A percentile compares a stretch with the other conserved stretches of the same genome.
Evolutionary conservation across 2,329 filamentous ascomycete genomes (phyloP).

Genomic region (Ophidiomyces ophidiicola): DNA sequence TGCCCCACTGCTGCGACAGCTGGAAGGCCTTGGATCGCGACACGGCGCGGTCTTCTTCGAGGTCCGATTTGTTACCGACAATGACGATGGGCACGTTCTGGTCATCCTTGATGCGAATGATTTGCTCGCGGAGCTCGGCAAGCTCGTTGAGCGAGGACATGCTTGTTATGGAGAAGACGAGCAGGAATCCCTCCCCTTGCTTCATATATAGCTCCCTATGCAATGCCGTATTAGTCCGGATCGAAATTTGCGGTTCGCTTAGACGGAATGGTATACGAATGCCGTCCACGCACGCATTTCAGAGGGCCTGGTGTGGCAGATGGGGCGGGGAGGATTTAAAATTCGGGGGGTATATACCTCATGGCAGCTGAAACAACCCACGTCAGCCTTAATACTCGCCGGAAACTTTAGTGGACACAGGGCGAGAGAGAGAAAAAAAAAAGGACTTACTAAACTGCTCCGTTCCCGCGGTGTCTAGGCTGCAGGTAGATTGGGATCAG

Average conservation of each 20-base stretch:
- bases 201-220: conserved; percentile 78
- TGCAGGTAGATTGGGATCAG: conserved; percentile 25
- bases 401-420: too few species aligned
- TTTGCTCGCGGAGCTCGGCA: conserved; percentile 70
- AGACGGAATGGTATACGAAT: too few species aligned
- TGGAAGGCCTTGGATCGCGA: conserved; percentile 68
- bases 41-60: conserved; percentile 73
- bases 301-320: too few species aligned
- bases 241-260: too few species aligned
- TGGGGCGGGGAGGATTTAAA: conserved; percentile 6
- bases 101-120: conserved; percentile 82
- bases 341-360: conserved; percentile 35
- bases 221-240: not conserved
- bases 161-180: conserved; percentile 87
- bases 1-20: conserved; percentile 74
- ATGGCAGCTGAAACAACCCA: conserved; percentile 38
- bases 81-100: conserved; percentile 77
- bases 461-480: conserved; percentile 78
- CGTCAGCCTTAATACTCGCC: conserved; percentile 14
- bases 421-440: too few species aligned
- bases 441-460: conserved; percentile 75
- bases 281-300: too few species aligned
- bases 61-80: conserved; percentile 81
- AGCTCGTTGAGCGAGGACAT: conserved; percentile 72
- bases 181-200: conserved; percentile 77